phyloP scores from a whole-genome alignment of 2,329 filamentous ascomycete genomes.

The Xylaria multiplex region DNA sequence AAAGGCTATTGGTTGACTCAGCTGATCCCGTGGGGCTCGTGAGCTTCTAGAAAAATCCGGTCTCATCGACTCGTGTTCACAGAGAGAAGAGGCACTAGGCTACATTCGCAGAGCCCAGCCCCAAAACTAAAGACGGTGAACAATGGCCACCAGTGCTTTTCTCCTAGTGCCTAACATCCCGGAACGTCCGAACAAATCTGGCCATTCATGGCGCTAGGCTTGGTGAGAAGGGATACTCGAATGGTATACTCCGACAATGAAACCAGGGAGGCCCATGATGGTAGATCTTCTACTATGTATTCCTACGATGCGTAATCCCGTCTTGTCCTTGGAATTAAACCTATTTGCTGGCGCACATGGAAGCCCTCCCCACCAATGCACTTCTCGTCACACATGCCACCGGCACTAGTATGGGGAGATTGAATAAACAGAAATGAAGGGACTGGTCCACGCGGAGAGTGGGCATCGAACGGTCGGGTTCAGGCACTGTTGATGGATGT shows the following conservation, averaged over 20 bases:
- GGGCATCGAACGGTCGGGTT: background rate
- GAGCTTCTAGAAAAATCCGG: conserved; percentile 27
- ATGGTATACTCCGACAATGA: conserved; percentile 10
- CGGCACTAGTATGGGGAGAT: too few species aligned
- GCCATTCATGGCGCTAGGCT: conserved; percentile 11
- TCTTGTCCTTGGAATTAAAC: background rate
- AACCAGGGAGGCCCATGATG: background rate
- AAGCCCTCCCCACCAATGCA: conserved; percentile 1
- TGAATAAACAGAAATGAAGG: background rate
- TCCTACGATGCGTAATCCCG: background rate
- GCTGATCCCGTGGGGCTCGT: conserved; percentile 17
- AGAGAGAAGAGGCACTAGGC: conserved; percentile 18
- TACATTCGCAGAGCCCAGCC: conserved; percentile 24
- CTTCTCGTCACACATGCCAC: background rate
- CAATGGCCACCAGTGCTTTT: background rate
- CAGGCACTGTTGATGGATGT: background rate
- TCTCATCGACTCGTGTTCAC: conserved; percentile 19
- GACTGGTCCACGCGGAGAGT: conserved; percentile 10
- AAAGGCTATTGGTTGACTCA: conserved; percentile 21
- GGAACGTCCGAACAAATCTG: conserved; percentile 5
- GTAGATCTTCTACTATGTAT: background rate
- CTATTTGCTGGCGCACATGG: background rate
- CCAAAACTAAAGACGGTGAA: conserved; percentile 7
- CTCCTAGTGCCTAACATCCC: background rate
- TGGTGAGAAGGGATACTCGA: background rate